Evolutionary conservation across 352 stramenopile genomes (phyloP).

Genomic region (Pseudoperonospora humuli): DNA sequence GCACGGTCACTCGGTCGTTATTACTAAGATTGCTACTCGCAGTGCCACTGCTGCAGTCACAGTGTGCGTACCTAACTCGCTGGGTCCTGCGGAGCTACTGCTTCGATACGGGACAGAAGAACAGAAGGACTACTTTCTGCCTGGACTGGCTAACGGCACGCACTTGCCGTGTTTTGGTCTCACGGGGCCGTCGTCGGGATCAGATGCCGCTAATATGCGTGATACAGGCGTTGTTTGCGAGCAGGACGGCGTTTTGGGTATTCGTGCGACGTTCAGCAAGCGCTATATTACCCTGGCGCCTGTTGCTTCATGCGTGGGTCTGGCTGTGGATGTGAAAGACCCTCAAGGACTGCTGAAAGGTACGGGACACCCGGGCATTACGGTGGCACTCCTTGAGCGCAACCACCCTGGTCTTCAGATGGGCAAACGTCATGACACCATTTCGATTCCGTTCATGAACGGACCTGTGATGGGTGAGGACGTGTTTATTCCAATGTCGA

Average conservation of each 20-base stretch:
- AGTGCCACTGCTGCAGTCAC: constrained; percentile 88
- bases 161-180: constrained; percentile 97
- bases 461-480: constrained; percentile 93
- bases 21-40: constrained; percentile 91
- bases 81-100: constrained; percentile 94
- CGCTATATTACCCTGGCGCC: constrained; percentile 98
- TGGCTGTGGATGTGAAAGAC: constrained; percentile 96
- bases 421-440: constrained; percentile 92
- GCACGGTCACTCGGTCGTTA: constrained; percentile 87
- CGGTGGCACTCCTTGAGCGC: constrained; percentile 93
- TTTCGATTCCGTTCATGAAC: constrained; percentile 97
- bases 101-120: constrained; percentile 93
- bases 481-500: constrained; percentile 97
- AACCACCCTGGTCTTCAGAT: constrained; percentile 92
- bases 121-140: constrained; percentile 96
- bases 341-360: constrained; percentile 92
- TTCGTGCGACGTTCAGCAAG: constrained; percentile 96
- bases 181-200: constrained; percentile 92
- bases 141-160: constrained; percentile 89
- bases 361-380: constrained; percentile 92
- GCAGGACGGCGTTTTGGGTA: constrained; percentile 92
- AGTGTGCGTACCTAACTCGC: constrained; percentile 96
- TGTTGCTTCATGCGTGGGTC: constrained; percentile 93
- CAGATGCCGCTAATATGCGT: constrained; percentile 93
- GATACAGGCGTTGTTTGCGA: constrained; percentile 91